Evolutionary conservation across 345 rosid genomes (phyloP), one percentile per base, ranked within the genome.

Genomic region (Brassica juncea): DNA sequence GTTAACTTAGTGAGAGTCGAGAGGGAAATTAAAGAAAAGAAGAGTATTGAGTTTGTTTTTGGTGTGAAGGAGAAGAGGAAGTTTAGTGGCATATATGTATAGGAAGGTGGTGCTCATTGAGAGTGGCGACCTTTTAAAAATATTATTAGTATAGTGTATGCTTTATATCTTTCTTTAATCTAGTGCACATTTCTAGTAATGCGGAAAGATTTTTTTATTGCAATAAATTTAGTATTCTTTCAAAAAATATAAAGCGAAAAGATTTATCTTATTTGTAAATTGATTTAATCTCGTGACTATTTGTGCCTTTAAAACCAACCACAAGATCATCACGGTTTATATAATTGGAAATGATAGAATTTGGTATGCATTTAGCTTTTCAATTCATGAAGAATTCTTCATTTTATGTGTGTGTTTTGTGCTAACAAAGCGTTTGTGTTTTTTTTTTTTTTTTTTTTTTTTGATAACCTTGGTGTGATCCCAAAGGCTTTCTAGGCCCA

Each of bases 51-150:
- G 80, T 44, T 57, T 64, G 31, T n/a, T 14, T 64, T 70, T 34
- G 75, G 85, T 65, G 85, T 65, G 66, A 19, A 16, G 27, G 15
- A 30, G 59, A 34, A 21, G 49, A 14, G 12, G 19, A 39, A 23
- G 62, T 66, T 70, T 32, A 66, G 39, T 54, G 59, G 77, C 80
- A 85, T 75, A 77, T 83, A 80, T 82, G 83, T 77, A 80, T 82
- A 27, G 27, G 72, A 55, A 49, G 61, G 25, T 16, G 12, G 21
- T 71, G 52, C 30, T 34, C 10, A 49, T 8, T 67, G 70, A 67
- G 21, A 73, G 66, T 68, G 75, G 66, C 19, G 75, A 68, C 78
- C 57, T 79, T 73, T 21, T 32, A 47, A 0, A 25, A 66, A 30
- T 64, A 69, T 35, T 35, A 2, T 58, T 15, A 39, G 2, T 61